These are phyloP conservation scores for Globisporangium lucens DNA, from an alignment of 352 stramenopile genomes.

Conservation along the genomic window DNA sequence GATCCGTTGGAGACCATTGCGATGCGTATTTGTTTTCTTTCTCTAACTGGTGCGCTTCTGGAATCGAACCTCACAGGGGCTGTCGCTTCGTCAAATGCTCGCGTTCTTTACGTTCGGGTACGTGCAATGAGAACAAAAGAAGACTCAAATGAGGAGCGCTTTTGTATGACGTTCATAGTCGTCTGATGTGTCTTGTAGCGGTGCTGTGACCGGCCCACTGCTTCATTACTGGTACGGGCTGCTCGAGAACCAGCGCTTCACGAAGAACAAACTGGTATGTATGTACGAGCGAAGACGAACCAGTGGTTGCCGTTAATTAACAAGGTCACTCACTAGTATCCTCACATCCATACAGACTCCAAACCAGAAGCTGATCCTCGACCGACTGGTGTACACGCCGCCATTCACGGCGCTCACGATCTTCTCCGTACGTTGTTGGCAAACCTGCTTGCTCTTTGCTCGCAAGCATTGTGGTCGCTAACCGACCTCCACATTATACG, in stretches of 20 bases:
- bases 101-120: slow-evolving; percentile 74
- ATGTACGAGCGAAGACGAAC: not conserved
- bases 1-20: not conserved
- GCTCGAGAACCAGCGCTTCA: slow-evolving; percentile 58
- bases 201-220: slow-evolving; percentile 49
- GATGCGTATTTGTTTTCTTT: not conserved
- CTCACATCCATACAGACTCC: slow-evolving; percentile 31
- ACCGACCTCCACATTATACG: not conserved
- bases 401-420: slow-evolving; percentile 68
- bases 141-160: not conserved
- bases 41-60: not conserved
- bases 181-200: slow-evolving; percentile 22
- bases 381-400: slow-evolving; percentile 63
- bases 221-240: slow-evolving; percentile 72
- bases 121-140: not conserved
- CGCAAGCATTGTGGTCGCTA: not conserved
- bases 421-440: slow-evolving; percentile 41
- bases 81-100: slow-evolving; percentile 62
- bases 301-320: not conserved
- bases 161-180: not conserved
- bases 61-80: slow-evolving; percentile 25
- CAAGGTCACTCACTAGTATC: not conserved
- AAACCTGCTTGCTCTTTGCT: not conserved
- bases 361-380: slow-evolving; percentile 74
- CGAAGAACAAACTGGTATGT: slow-evolving; percentile 66